Evolutionary conservation across 2,329 filamentous ascomycete genomes (phyloP).

Genomic region (Trichoderma atroviride): DNA sequence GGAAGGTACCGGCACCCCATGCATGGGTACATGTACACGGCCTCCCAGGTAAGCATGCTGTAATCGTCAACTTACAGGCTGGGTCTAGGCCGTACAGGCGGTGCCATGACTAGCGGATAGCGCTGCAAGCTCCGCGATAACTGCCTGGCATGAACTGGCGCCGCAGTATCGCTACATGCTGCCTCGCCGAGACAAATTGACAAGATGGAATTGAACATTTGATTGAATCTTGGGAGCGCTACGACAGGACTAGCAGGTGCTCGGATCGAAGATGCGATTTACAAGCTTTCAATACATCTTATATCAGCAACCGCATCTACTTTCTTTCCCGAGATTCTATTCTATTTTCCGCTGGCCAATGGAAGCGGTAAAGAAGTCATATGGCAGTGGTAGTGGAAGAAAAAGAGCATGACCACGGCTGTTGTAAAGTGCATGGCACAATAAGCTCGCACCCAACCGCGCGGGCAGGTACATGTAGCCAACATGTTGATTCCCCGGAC

Average conservation of each 20-base stretch:
- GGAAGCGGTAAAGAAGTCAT: background rate
- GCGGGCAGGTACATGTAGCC: background rate
- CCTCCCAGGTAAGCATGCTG: background rate
- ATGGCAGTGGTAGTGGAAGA: background rate
- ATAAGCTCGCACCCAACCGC: background rate
- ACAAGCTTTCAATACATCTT: background rate
- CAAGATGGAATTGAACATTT: too few relatives aligned
- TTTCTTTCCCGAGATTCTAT: background rate
- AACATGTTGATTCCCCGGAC: background rate
- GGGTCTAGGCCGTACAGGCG: background rate
- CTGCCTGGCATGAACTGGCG: background rate
- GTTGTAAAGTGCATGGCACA: background rate
- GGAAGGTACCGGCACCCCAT: background rate
- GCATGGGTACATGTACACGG: background rate
- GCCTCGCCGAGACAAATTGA: background rate
- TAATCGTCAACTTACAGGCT: conserved; percentile 1
- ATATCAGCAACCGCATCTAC: background rate
- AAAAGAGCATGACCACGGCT: background rate
- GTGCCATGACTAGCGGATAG: background rate
- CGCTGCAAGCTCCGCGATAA: background rate
- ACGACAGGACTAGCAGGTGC: background rate
- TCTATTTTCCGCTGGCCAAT: background rate
- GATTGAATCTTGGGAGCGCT: background rate
- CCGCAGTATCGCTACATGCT: background rate
- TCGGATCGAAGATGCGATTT: background rate